Percentiles rank a stretch among this genome's conserved stretches.
Conservation (phyloP, 1,139 yeast species). For the Magnusiomyces tetraspermus region DNA sequence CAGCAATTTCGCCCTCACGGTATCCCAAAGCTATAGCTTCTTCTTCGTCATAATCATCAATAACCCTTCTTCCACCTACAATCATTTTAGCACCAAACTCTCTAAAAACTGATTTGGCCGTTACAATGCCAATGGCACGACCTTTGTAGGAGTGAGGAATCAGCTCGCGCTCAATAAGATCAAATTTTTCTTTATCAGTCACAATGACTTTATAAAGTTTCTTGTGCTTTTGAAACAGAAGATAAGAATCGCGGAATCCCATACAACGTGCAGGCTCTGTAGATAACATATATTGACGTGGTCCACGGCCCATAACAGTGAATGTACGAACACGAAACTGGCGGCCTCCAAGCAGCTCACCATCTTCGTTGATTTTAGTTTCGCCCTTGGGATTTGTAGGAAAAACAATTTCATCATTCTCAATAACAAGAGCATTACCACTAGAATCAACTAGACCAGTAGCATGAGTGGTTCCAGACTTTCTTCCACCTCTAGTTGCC, state of each 20-base stretch:
- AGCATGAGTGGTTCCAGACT: constrained; percentile 18
- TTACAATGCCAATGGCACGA: constrained; percentile 77
- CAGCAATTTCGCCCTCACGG: constrained; percentile 72
- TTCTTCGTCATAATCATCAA: constrained; percentile 85
- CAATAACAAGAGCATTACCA: constrained; percentile 44
- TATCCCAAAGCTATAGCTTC: constrained; percentile 62
- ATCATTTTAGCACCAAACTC: constrained; percentile 88
- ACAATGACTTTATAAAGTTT: constrained; percentile 64
- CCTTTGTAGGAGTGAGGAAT: constrained; percentile 90
- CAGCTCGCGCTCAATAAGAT: constrained; percentile 68
- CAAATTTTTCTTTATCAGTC: constrained; percentile 70
- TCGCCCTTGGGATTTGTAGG: constrained; percentile 77
- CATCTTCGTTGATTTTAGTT: constrained; percentile 57
- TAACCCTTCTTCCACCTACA: constrained; percentile 67
- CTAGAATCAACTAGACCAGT: constrained; percentile 32
- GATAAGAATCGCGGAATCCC: constrained; percentile 88
- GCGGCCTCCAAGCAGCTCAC: constrained; percentile 67
- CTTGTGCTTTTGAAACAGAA: constrained; percentile 78
- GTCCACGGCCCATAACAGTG: constrained; percentile 65
- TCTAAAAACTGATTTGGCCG: constrained; percentile 80
- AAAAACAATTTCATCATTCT: constrained; percentile 74
- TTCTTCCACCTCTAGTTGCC: constrained; percentile 19
- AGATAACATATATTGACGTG: constrained; percentile 73
- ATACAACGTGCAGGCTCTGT: constrained; percentile 94
- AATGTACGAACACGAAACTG: constrained; percentile 74